phyloP scores from a whole-genome alignment of 2,329 filamentous ascomycete genomes.

The Cordyceps sp. region DNA sequence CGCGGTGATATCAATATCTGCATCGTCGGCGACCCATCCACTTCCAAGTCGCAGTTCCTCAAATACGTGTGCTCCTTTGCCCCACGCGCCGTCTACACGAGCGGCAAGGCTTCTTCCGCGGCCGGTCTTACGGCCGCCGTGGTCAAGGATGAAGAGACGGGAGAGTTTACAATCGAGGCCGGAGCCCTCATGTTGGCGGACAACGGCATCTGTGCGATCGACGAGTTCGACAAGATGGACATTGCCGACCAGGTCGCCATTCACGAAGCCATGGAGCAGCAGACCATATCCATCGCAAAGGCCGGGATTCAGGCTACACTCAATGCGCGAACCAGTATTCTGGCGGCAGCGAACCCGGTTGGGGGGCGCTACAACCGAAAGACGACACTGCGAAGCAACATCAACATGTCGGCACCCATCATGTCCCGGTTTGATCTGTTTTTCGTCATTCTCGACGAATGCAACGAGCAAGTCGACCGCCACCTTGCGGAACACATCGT shows the following conservation, averaged over 20 bases:
- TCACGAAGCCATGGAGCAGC: slow-evolving; percentile 99
- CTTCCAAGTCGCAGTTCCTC: slow-evolving; percentile 93
- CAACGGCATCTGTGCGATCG: slow-evolving; percentile 94
- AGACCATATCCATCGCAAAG: slow-evolving; percentile 97
- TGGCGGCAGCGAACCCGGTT: slow-evolving; percentile 91
- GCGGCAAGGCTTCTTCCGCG: slow-evolving; percentile 90
- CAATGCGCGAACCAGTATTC: slow-evolving; percentile 86
- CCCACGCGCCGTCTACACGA: slow-evolving; percentile 94
- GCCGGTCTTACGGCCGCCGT: slow-evolving; percentile 95
- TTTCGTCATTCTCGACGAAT: slow-evolving; percentile 94
- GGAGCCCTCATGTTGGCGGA: slow-evolving; percentile 95
- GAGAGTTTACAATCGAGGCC: slow-evolving; percentile 96
- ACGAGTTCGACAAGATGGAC: slow-evolving; percentile 99
- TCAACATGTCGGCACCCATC: slow-evolving; percentile 97
- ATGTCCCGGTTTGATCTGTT: slow-evolving; percentile 99
- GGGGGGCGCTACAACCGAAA: slow-evolving; percentile 96
- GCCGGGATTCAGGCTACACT: slow-evolving; percentile 95
- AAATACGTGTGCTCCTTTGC: slow-evolving; percentile 96
- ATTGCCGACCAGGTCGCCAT: slow-evolving; percentile 94
- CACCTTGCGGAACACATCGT: slow-evolving; percentile 93
- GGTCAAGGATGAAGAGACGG: slow-evolving; percentile 95
- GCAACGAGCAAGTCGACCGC: slow-evolving; percentile 79
- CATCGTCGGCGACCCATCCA: slow-evolving; percentile 91
- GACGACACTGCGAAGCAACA: slow-evolving; percentile 79
- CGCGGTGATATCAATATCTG: slow-evolving; percentile 98